Percentiles rank a stretch among this genome's conserved stretches.
These are phyloP conservation scores for Lathyrus tuberosus DNA, from an alignment of 306 rosid species.

Conservation along the genomic window DNA sequence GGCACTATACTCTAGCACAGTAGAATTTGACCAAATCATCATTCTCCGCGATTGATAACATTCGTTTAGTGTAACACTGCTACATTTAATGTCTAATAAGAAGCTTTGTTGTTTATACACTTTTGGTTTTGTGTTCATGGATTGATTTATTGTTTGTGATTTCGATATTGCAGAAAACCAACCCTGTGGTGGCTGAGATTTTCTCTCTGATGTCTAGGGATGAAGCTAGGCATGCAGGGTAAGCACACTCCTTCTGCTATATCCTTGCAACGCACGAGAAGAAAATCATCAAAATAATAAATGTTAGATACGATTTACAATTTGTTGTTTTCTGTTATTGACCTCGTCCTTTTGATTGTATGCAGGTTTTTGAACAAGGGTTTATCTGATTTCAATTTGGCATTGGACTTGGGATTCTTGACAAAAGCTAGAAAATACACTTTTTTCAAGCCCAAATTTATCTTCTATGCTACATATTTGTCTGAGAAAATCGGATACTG, in stretches of 20 bases:
- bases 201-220: conserved; percentile 99
- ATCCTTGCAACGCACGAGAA: background rate
- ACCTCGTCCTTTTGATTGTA: conserved; percentile 16
- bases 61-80: conserved; percentile 1
- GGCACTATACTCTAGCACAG: too few relatives aligned
- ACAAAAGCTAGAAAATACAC: conserved; percentile 98
- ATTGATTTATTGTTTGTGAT: conserved; percentile 37
- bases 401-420: conserved; percentile 97
- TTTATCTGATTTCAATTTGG: conserved; percentile 92
- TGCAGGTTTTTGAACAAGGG: conserved; percentile 97
- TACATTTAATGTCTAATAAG: conserved; percentile 1
- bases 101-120: conserved; percentile 9
- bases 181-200: conserved; percentile 98
- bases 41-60: too few relatives aligned
- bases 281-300: background rate
- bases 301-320: too few relatives aligned
- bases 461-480: conserved; percentile 94
- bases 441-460: conserved; percentile 96
- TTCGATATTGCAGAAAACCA: conserved; percentile 80
- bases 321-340: background rate
- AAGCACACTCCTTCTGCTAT: conserved; percentile 28
- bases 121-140: background rate
- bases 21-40: too few relatives aligned
- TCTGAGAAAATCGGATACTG: conserved; percentile 99
- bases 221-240: conserved; percentile 99